Base-by-base conservation (phyloP, 2,329 filamentous ascomycete genomes). In the Exserohilum turcica region DNA sequence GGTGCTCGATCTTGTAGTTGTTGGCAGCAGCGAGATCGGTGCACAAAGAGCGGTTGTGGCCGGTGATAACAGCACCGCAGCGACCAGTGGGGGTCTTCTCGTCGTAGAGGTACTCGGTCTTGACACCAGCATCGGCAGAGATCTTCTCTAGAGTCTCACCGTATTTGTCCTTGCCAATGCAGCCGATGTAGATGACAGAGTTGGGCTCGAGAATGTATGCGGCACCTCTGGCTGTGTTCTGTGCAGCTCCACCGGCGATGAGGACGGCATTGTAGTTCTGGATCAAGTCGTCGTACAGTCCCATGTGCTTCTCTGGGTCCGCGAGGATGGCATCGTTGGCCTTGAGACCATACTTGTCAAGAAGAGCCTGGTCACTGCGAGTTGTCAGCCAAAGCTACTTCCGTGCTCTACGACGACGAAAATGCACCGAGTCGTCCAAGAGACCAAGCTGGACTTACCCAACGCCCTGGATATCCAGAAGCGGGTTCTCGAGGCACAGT, bases 251-350 rank as follows among this genome's bases (percentile, higher is more conserved):
- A 63, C 94, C 94, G 48, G 94, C 92, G 73, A 97, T 94, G 75
- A 97, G 83, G 80, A 96, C 95, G 60, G 93, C 93, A 68, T 94
- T 86, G 79, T 87, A 91, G 84, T 94, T 93, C 79, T 90, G 88
- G 68, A 97, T 85, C 65, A 97, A 85, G 72, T 99, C 94, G 74
- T 97, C 92, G 78, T 92, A 99, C 72, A 99, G 84, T 39, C 84
- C 85, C 73, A 89, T 82, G 80, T 99, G 94, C 82, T 96, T 89
- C 74, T 91, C 86, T 6, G 64, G 58, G 77, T 96, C 91, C 51
- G 93, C 93, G 57, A 99, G 90, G 76, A 99, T 97, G 69, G 94
- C 94, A 77, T 99, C 93, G 80, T 99, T 96, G 76, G 89, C 84
- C 83, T 99, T 97, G 70, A 99, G 84, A 54, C 80, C 86, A 76